Percentiles rank a stretch among this genome's conserved stretches.
Evolutionary conservation across 495 filamentous ascomycete genomes (phyloP).

Genomic region (Rhypophila decipiens): DNA sequence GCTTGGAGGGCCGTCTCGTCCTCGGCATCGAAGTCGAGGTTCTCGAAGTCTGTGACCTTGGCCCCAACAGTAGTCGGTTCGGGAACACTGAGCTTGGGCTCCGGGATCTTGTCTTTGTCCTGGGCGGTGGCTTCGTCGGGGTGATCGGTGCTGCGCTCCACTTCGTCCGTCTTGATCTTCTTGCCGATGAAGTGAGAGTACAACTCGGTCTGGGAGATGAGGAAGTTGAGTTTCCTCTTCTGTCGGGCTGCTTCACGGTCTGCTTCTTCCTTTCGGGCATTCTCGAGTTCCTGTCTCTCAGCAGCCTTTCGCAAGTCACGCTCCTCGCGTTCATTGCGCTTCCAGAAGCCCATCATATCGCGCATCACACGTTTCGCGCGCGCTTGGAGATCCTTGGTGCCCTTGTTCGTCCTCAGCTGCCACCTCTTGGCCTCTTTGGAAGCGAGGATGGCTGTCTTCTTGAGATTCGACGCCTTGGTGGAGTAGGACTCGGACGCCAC

Average conservation of each 20-base stretch:
- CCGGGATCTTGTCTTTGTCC: slow-evolving; percentile 35
- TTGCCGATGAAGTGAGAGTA: slow-evolving; percentile 99
- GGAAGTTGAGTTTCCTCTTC: slow-evolving; percentile 97
- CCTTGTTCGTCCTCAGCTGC: slow-evolving; percentile 98
- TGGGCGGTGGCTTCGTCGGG: slow-evolving; percentile 54
- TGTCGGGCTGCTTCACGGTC: slow-evolving; percentile 95
- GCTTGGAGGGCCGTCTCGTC: slow-evolving; percentile 76
- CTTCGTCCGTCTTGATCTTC: slow-evolving; percentile 95
- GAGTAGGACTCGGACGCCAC: slow-evolving; percentile 75
- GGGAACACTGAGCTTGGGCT: slow-evolving; percentile 47
- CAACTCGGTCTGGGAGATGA: slow-evolving; percentile 97
- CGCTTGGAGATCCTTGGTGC: slow-evolving; percentile 93
- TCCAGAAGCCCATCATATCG: slow-evolving; percentile 99
- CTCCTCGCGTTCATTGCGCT: slow-evolving; percentile 96
- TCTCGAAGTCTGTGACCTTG: slow-evolving; percentile 88
- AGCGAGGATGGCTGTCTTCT: slow-evolving; percentile 95
- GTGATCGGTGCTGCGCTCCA: slow-evolving; percentile 80
- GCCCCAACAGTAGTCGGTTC: slow-evolving; percentile 48
- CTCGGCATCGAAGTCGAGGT: slow-evolving; percentile 91
- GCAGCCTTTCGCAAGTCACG: slow-evolving; percentile 88
- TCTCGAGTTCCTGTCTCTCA: slow-evolving; percentile 93
- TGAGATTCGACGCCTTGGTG: slow-evolving; percentile 83
- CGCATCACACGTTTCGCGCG: slow-evolving; percentile 96
- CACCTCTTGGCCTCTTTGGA: slow-evolving; percentile 96
- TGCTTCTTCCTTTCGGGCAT: slow-evolving; percentile 91